Evolutionary conservation across 2,329 filamentous ascomycete genomes (phyloP).

Genomic region (Curvularia eragrostidis): DNA sequence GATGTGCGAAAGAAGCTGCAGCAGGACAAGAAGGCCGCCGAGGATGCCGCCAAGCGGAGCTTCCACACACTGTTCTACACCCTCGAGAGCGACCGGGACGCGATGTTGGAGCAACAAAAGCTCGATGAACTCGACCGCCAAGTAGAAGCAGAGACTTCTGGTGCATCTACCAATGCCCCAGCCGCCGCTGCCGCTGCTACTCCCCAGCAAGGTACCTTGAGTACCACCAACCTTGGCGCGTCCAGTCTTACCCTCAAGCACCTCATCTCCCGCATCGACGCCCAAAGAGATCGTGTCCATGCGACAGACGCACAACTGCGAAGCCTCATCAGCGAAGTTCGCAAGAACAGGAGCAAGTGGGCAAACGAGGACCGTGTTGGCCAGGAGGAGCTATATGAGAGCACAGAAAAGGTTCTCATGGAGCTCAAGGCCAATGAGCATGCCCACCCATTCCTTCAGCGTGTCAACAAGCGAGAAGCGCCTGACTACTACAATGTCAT

Average conservation of each 20-base stretch:
- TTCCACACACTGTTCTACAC: conserved; percentile 96
- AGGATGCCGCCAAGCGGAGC: conserved; percentile 85
- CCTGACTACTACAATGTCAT: conserved; percentile 95
- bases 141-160: conserved; percentile 92
- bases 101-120: conserved; percentile 97
- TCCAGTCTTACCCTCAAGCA: conserved; percentile 97
- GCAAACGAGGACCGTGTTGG: conserved; percentile 96
- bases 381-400: conserved; percentile 97
- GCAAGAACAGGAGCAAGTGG: conserved; percentile 99
- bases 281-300: conserved; percentile 86
- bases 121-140: conserved; percentile 96
- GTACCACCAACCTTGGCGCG: conserved; percentile 91
- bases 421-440: conserved; percentile 98
- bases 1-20: conserved; percentile 93
- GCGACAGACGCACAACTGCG: conserved; percentile 93
- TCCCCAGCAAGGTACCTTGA: conserved; percentile 84
- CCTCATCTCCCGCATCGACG: conserved; percentile 92
- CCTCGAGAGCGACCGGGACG: conserved; percentile 90
- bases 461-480: conserved; percentile 95
- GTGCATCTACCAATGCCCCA: conserved; percentile 54
- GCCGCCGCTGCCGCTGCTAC: conserved; percentile 60
- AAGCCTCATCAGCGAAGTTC: conserved; percentile 93
- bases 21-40: conserved; percentile 87
- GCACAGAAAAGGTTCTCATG: conserved; percentile 93
- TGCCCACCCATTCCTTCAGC: conserved; percentile 91